Evolutionary conservation across 2,329 filamentous ascomycete species (phyloP).

Genomic region (Tolypocladium tundrense): DNA sequence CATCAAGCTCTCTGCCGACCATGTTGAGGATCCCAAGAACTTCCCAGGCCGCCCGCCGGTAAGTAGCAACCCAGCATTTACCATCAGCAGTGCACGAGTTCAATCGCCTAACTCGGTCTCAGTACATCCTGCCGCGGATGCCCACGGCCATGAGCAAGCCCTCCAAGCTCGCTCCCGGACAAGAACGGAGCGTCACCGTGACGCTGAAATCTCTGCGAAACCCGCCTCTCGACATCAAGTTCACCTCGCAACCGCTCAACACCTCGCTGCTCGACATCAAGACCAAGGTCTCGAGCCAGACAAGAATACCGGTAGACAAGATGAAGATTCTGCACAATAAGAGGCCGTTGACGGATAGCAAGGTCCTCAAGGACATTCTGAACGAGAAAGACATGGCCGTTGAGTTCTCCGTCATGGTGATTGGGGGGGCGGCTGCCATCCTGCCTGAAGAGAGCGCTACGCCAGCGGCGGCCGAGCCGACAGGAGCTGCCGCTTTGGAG

Average conservation of each 20-base stretch:
- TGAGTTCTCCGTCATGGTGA: constrained; percentile 81
- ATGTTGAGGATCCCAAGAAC: constrained; percentile 75
- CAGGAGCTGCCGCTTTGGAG: constrained; percentile 52
- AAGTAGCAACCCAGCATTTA: constrained; percentile 12
- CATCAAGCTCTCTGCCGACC: constrained; percentile 73
- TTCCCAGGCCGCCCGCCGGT: constrained; percentile 72
- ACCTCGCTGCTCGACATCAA: constrained; percentile 77
- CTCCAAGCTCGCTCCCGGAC: constrained; percentile 36
- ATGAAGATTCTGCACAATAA: constrained; percentile 80
- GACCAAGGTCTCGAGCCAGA: constrained; percentile 51
- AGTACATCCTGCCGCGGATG: constrained; percentile 67
- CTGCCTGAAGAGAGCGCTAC: constrained; percentile 28
- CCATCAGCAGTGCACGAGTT: background rate
- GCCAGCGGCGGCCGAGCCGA: constrained; percentile 9
- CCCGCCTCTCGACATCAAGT: constrained; percentile 55
- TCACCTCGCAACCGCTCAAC: constrained; percentile 51
- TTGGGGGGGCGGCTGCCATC: constrained; percentile 53
- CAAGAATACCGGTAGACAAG: constrained; percentile 60
- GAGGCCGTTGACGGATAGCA: constrained; percentile 71
- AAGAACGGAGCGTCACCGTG: constrained; percentile 45
- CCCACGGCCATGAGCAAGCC: constrained; percentile 44
- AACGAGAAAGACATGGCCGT: constrained; percentile 39
- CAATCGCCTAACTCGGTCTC: background rate
- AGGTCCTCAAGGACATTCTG: constrained; percentile 65
- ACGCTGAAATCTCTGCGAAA: constrained; percentile 69